Evolutionary conservation across 2,329 filamentous ascomycete species (phyloP), one percentile per base, ranked within the genome.

Genomic region (Cadophora sp.): DNA sequence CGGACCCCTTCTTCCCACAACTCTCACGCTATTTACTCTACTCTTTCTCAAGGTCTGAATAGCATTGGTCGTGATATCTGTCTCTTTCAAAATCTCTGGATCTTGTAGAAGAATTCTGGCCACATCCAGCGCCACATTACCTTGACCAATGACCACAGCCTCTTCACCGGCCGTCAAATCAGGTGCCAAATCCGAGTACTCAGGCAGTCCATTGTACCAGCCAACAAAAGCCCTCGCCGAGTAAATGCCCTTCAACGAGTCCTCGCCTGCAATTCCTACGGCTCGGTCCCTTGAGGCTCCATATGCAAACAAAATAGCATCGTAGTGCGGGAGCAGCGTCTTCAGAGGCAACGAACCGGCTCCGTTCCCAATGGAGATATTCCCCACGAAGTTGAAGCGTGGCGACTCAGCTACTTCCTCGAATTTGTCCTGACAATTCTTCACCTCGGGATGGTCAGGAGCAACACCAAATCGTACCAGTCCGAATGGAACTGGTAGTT

Each of bases 391-490:
- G 63, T 90, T 93, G 81, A 98, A 98, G 64, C 90, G 87, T 0
- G 92, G 87, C 2, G 92, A 94, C 37, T 86, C 84, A 0, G 95
- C 96, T 48, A 98, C 92, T 77, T 97, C 92, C 71, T 92, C 89
- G 75, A 99, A 97, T 75, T 93, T 97, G 16, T 96, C 93, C 82
- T 97, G 91, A 78, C 95, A 98, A 78, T 97, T 98, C 93, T 99
- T 99, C 73, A 99, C 96, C 82, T 99, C 95, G 0, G 96, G 95
- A 80, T 99, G 96, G 79, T 99, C 96, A 5, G 96, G 96, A n/a
- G 96, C 97, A 68, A 99, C 96, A 9, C 96, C 96, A 77, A 96
- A 97, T 65, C 96, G 87, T 61, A 97, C 94, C 65, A 99, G 85
- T 0, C 96, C 96, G 77, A 93, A 99, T 0, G 96, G 96, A 4